phyloP scores from a whole-genome alignment of 2,329 filamentous ascomycete species.

The Cercospora janseana region DNA sequence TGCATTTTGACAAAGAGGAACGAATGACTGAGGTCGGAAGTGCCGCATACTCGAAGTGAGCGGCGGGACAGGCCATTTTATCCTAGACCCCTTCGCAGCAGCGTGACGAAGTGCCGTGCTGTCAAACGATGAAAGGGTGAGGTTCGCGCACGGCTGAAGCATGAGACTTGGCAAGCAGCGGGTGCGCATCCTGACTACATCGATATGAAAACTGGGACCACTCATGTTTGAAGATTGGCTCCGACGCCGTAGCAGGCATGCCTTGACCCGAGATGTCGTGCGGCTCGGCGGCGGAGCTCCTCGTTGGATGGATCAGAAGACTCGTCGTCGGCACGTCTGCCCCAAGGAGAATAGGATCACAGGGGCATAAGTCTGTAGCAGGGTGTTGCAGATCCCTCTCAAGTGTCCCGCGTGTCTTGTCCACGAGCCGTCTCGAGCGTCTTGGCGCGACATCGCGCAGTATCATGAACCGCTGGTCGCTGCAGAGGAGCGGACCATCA shows the following conservation, averaged over 20 bases:
- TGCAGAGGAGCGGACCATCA: background rate
- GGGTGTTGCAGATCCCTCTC: slow-evolving; percentile 7
- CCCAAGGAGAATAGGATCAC: background rate
- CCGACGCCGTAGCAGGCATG: slow-evolving; percentile 1
- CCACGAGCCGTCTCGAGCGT: background rate
- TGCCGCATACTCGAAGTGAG: background rate
- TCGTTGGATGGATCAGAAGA: slow-evolving; percentile 2
- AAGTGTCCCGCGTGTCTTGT: slow-evolving; percentile 5
- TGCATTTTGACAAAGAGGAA: slow-evolving; percentile 15
- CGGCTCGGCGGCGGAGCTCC: slow-evolving; percentile 1
- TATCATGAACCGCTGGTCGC: background rate
- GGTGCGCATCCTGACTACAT: slow-evolving; percentile 12
- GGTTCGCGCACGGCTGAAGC: slow-evolving; percentile 1
- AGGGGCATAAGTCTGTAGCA: background rate
- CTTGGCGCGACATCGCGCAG: background rate
- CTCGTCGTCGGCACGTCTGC: background rate
- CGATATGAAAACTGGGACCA: slow-evolving; percentile 14
- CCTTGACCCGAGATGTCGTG: background rate
- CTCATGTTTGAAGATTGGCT: background rate
- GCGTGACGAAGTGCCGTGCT: slow-evolving; percentile 2
- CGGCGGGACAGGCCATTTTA: slow-evolving; percentile 11
- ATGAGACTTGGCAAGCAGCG: slow-evolving; percentile 13
- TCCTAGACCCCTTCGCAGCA: slow-evolving; percentile 2
- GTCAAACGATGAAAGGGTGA: slow-evolving; percentile 14
- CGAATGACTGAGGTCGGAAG: slow-evolving; percentile 4